Conservation (phyloP, 73 alveolate species). For the Paramecium bursaria region DNA sequence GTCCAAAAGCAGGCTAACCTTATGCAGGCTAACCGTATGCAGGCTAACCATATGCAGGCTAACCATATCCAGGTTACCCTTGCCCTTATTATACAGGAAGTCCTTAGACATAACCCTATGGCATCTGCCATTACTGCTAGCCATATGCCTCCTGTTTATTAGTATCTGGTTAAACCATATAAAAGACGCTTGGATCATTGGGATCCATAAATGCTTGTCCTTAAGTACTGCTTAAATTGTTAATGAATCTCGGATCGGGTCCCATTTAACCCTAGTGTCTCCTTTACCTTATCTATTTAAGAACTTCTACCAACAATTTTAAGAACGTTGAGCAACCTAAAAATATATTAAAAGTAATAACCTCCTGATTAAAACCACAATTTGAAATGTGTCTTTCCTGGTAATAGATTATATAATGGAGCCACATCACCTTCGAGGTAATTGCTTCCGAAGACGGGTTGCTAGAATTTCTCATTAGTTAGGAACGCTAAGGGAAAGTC, state of each 20-base stretch:
- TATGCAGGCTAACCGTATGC: conserved; percentile 35
- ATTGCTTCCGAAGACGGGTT: conserved; percentile 99
- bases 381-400: conserved; percentile 90
- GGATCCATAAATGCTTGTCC: conserved; percentile 97
- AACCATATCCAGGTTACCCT: neutral
- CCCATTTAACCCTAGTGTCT: conserved; percentile 42
- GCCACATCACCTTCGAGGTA: conserved; percentile 88
- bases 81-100: neutral
- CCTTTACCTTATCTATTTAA: conserved; percentile 61
- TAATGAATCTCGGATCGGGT: conserved; percentile 75
- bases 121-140: neutral
- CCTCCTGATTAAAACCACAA: conserved; percentile 99
- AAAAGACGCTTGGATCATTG: conserved; percentile 96
- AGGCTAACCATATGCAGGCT: neutral
- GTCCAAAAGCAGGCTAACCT: conserved; percentile 5
- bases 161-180: conserved; percentile 85
- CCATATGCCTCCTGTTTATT: neutral
- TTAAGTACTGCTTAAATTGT: conserved; percentile 71
- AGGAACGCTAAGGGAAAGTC: conserved; percentile 96
- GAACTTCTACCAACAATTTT: conserved; percentile 9
- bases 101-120: neutral
- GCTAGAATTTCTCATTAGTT: conserved; percentile 91
- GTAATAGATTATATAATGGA: conserved; percentile 91
- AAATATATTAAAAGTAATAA: conserved; percentile 10
- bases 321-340: conserved; percentile 62